phyloP scores from a whole-genome alignment of 148 eudicot genomes.

The Rhododendron ferrugineum region DNA sequence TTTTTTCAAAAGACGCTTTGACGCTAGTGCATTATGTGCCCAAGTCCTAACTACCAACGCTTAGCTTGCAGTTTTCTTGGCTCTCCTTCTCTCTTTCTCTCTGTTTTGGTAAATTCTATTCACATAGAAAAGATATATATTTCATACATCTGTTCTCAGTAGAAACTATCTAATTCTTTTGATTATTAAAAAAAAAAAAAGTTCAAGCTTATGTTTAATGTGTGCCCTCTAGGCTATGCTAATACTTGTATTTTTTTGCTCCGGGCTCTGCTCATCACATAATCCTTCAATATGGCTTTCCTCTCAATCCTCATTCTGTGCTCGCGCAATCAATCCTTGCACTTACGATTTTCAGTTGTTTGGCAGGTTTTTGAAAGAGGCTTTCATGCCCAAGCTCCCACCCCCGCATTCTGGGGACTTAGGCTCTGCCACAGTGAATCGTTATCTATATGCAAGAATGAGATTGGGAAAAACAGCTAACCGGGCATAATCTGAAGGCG shows the following conservation, averaged over 20 bases:
- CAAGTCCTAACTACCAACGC: background rate
- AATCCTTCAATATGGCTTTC: too few species aligned
- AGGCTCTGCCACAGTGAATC: background rate
- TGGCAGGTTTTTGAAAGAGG: too few species aligned
- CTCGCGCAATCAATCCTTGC: too few species aligned
- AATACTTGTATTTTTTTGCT: too few species aligned
- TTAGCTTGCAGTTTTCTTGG: background rate
- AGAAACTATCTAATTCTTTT: background rate
- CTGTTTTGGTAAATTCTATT: too few species aligned
- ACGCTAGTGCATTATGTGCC: background rate
- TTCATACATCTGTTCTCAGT: background rate
- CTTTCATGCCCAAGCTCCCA: too few species aligned
- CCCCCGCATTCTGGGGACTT: background rate
- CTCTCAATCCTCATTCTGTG: too few species aligned
- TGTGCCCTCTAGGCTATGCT: background rate
- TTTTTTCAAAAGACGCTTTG: too few species aligned
- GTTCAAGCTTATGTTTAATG: background rate
- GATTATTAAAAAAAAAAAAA: background rate
- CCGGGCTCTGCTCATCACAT: too few species aligned
- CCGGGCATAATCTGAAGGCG: constrained; percentile 96
- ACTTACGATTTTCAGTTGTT: too few species aligned
- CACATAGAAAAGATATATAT: background rate
- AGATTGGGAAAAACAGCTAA: constrained; percentile 6
- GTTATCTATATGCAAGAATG: background rate
- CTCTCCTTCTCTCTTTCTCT: background rate